Base-by-base conservation (phyloP, 169 alveolate genomes). In the Plasmodium berghei region DNA sequence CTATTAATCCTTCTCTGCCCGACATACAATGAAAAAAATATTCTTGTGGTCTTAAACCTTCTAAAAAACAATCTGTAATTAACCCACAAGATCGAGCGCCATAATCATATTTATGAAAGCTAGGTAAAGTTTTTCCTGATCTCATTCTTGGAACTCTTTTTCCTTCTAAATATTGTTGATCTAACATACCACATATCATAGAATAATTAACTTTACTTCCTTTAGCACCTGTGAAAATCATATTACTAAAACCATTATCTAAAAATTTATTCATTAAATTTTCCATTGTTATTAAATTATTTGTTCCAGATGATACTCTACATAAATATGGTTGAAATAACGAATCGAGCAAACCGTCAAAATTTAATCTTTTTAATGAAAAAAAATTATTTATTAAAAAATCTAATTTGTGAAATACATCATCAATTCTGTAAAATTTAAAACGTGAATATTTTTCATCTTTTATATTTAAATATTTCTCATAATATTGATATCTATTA, bases 1-100 rank as follows among this genome's bases (percentile, higher is more conserved):
- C 99, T 69, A 98, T 98, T 46, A 98, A 94, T 16, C 99, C 99
- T 95, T 98, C 99, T 90, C 99, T 97, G 10, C 99, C 99, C 12
- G 99, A 99, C 99, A 98, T 98, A 85, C 99, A 98, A 93, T 98
- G 99, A 97, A 98, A 98, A 92, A 96, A 98, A 96, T 96, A 98
- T 93, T 98, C 99, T 91, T 98, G 98, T 5, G 99, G 99, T 73
- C 99, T 95, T 5, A 98, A 92, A 0, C 99, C 99, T 16, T 98
- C 97, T 40, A 98, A 94, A 92, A 98, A 98, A 66, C 99, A 96
- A 92, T 98, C 99, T 4, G 99, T 95, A 12, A 98, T 96, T 87
- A 95, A 96, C 0, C 99, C 99, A 61, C 99, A 97, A 40, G 99
- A 97, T 54, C 99, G 92, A 24, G 99, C 98, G 54, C 99, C 98